Conservation (phyloP, 768 basidiomycete genomes). For the Trametes punicea region DNA sequence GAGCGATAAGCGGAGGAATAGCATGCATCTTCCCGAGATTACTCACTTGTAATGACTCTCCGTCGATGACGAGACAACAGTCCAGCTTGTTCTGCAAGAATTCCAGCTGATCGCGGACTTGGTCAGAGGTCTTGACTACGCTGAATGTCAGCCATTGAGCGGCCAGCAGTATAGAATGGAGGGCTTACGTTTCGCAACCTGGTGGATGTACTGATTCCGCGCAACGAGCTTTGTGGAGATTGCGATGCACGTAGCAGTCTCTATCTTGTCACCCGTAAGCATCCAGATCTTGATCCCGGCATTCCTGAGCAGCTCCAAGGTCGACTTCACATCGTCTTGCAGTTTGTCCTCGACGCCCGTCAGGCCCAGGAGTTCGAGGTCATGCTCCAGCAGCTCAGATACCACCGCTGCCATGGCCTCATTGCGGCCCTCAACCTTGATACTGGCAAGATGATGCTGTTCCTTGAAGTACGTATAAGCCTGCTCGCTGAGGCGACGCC, state of each 20-base stretch:
- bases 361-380: constrained; percentile 87
- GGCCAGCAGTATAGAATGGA: background rate
- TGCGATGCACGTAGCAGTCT: constrained; percentile 97
- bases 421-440: constrained; percentile 73
- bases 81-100: constrained; percentile 93
- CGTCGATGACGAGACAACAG: constrained; percentile 97
- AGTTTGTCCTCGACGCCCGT: constrained; percentile 99
- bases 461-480: constrained; percentile 72
- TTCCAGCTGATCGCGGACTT: constrained; percentile 84
- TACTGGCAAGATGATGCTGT: constrained; percentile 72
- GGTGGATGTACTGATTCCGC: constrained; percentile 96
- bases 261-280: constrained; percentile 98
- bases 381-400: constrained; percentile 73
- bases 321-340: constrained; percentile 94
- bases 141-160: constrained; percentile 1
- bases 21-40: constrained; percentile 16
- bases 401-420: constrained; percentile 80
- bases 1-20: background rate
- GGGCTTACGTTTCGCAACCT: constrained; percentile 82
- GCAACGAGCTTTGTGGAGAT: constrained; percentile 96
- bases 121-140: constrained; percentile 79
- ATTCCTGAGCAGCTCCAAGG: constrained; percentile 88
- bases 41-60: constrained; percentile 90
- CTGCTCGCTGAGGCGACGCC: constrained; percentile 69
- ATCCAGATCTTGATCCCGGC: constrained; percentile 99